Evolutionary conservation across 1,139 yeast genomes (phyloP), one percentile per base, ranked within the genome.

Genomic region (Suhomyces chickasaworum): DNA sequence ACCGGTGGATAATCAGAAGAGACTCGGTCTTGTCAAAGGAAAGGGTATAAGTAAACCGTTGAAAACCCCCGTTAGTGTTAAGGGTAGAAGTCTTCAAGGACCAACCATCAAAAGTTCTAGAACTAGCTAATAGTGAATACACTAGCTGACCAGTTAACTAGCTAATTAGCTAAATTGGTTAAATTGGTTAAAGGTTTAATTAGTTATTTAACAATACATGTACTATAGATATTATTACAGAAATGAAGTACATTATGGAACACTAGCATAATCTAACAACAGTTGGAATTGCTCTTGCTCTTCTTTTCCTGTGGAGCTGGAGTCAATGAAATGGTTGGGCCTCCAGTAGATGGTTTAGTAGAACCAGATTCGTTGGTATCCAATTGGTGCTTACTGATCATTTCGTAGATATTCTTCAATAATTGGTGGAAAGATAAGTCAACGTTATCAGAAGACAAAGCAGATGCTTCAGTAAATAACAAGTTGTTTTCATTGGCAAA

Each of bases 381-480:
- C 57, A 91, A 83, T 66, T 86, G 90, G 64, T 87, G 91, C 66
- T 86, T 86, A 55, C 89, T 83, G 51, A 88, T 88, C 89, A 87
- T 88, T 61, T 91, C 96, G 71, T 91, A 91, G 60, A 93, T 93
- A 60, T 91, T 90, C 57, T 90, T 88, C 59, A 90, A 81, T 56
- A 95, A 81, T 65, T 90, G 96, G 66, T 90, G 90, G 80, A 93
- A 93, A 4, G 97, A 93, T 56, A 84, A 78, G 65, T 93, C 99
- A 49, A 93, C 99, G 66, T 95, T 95, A 61, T 93, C 95, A 36
- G 96, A 86, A 60, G 90, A 90, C 55, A 95, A 78, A 16, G 99
- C 99, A 50, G 96, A 86, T n/a, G 99, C 96, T 73, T 93, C 99
- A 42, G 97, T 91, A 67, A 93, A 93, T 60, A 93, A 77, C 59